Base-by-base conservation (phyloP, 768 basidiomycete genomes). In the Austroboletus eburneus region DNA sequence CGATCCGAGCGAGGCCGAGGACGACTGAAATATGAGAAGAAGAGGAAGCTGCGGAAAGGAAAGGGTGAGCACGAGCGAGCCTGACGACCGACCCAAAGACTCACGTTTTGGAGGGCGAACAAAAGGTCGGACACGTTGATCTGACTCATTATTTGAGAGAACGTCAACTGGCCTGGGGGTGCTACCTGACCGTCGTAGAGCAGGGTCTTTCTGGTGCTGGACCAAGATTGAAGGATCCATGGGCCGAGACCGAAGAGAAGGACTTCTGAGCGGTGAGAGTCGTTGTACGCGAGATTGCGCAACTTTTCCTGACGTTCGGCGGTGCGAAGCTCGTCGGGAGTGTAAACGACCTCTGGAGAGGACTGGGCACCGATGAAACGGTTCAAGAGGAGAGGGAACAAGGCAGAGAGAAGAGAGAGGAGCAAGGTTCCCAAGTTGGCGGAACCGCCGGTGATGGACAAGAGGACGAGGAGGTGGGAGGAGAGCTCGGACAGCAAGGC, bases 151-250 rank as follows among this genome's bases (percentile, higher is more conserved):
- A 83, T 21, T 43, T 60, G 66, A 8, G 77, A 73, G 17, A 74
- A 66, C 36, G 75, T 70, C 43, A 68, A 67, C 36, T 69, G 63
- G 48, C 66, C 65, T 27, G 55, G 35, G 13, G 52, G 65, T 54
- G 56, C 72, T 61, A 59, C 51, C 48, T 72, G 73, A 55, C 83
- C 80, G 22, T 79, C 76, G 13, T 77, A 75, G 43, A 85, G 68
- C 37, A 83, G 76, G 17, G 78, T 65, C 59, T 72, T 77, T 54
- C 83, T 71, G 3, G 88, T 79, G 25, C 67, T 72, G 4, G 83
- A 75, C 91, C 91, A 94, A 7, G 80, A 79, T 45, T 78, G 74
- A 48, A 93, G 68, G 44, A 93, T 83, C 91, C 91, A 94, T 32
- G 87, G 83, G 10, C 81, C 83, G 14, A 94, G 74, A 4, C 87